phyloP scores from a whole-genome alignment of 2,329 filamentous ascomycete genomes.

The Plectosphaerella cucumerina region DNA sequence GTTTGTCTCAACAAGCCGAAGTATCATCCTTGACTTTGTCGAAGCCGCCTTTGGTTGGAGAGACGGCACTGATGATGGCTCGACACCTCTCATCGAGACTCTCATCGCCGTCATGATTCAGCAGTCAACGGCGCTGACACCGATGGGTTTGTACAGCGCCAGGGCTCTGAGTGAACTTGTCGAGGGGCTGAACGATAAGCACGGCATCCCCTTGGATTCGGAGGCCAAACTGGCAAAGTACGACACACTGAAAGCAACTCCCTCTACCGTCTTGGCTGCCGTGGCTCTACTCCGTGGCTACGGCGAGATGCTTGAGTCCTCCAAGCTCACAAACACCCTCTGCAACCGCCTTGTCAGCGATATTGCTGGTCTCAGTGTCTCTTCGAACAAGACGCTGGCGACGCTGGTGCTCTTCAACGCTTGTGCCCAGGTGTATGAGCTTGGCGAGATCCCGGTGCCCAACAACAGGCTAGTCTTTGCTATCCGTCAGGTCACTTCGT shows the following conservation, averaged over 20 bases:
- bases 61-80: constrained; percentile 23
- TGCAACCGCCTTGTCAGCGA: constrained; percentile 60
- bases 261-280: constrained; percentile 42
- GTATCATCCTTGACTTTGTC: constrained; percentile 28
- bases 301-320: constrained; percentile 43
- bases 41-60: constrained; percentile 32
- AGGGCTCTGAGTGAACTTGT: constrained; percentile 48
- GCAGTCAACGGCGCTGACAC: constrained; percentile 34
- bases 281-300: constrained; percentile 49
- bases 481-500: constrained; percentile 71
- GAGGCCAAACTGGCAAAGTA: constrained; percentile 44
- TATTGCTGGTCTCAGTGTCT: constrained; percentile 43
- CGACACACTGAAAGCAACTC: constrained; percentile 41
- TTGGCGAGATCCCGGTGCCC: constrained; percentile 50
- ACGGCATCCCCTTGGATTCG: constrained; percentile 38
- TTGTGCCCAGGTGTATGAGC: constrained; percentile 46
- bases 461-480: constrained; percentile 76
- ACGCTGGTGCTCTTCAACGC: constrained; percentile 52
- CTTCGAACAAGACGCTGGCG: constrained; percentile 39
- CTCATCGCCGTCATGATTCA: constrained; percentile 41
- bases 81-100: constrained; percentile 31
- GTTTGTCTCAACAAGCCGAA: constrained; percentile 35
- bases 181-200: constrained; percentile 38
- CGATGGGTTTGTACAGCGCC: constrained; percentile 47
- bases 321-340: constrained; percentile 45